Conservation (phyloP, 129 eudicot genomes). For the Calendula officinalis region DNA sequence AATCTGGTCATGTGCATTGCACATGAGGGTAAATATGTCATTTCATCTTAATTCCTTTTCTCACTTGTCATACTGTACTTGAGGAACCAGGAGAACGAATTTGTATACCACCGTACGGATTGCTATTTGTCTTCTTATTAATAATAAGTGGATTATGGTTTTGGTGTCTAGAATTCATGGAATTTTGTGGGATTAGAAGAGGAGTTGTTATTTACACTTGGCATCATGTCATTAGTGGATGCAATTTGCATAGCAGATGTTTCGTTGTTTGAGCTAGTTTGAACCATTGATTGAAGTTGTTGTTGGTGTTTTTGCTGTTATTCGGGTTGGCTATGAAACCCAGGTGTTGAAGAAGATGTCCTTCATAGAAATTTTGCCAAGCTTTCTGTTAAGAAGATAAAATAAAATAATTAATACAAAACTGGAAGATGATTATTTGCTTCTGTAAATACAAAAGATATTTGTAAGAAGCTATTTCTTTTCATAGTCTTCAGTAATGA, state of each 20-base stretch:
- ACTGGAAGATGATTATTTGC: no score
- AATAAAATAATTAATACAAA: neutral
- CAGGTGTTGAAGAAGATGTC: conserved; percentile 51
- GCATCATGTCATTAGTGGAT: conserved; percentile 49
- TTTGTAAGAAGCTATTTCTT: no score
- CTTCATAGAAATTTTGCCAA: conserved; percentile 84
- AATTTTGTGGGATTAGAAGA: conserved; percentile 62
- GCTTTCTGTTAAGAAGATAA: conserved; percentile 60
- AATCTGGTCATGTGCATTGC: no score
- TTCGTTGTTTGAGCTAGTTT: conserved; percentile 53
- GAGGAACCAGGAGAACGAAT: conserved; percentile 71
- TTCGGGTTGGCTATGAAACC: conserved; percentile 56
- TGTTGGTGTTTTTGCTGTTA: conserved; percentile 54
- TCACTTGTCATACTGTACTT: conserved; percentile 42
- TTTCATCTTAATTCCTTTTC: no score
- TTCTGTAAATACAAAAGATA: no score
- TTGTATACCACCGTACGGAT: conserved; percentile 46
- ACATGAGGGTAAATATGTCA: no score
- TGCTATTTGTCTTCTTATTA: conserved; percentile 32
- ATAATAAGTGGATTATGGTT: conserved; percentile 55
- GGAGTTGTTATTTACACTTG: conserved; percentile 54
- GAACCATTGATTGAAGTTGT: conserved; percentile 43
- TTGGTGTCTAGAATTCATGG: conserved; percentile 80
- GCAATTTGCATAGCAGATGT: conserved; percentile 51
- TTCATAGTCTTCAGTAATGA: no score